Percentiles rank a stretch among this genome's conserved stretches.
Conservation (phyloP, 2,329 filamentous ascomycete species). For the Helotiales sp. region DNA sequence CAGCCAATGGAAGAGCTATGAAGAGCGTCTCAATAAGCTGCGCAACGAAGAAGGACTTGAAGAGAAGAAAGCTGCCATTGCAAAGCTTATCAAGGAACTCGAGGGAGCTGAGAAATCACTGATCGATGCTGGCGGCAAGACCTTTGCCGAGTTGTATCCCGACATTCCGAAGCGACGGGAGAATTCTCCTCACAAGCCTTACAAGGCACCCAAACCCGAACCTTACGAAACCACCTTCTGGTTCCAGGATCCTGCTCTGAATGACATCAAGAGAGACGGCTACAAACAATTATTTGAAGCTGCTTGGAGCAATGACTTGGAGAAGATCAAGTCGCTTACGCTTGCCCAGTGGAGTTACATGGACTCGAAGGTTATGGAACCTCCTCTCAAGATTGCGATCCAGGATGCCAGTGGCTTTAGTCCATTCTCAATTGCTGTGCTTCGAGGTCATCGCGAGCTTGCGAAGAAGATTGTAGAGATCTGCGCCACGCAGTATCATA, state of each 20-base stretch:
- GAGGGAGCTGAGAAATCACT: slow-evolving; percentile 56
- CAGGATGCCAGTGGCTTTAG: slow-evolving; percentile 44
- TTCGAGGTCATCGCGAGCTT: slow-evolving; percentile 62
- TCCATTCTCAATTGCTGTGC: slow-evolving; percentile 68
- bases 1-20: slow-evolving; percentile 24
- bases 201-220: background rate
- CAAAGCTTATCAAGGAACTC: slow-evolving; percentile 50
- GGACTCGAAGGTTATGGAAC: slow-evolving; percentile 49
- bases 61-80: slow-evolving; percentile 58
- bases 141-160: slow-evolving; percentile 65
- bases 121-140: slow-evolving; percentile 61
- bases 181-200: background rate
- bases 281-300: slow-evolving; percentile 74
- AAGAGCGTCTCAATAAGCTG: background rate
- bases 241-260: slow-evolving; percentile 42
- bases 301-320: slow-evolving; percentile 68
- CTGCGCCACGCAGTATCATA: slow-evolving; percentile 64
- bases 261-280: slow-evolving; percentile 51
- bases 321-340: slow-evolving; percentile 64
- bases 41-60: slow-evolving; percentile 35
- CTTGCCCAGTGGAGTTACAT: slow-evolving; percentile 54
- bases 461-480: slow-evolving; percentile 71
- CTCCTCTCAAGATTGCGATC: slow-evolving; percentile 65
- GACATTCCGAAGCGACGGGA: slow-evolving; percentile 35
- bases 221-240: slow-evolving; percentile 23